A percentile compares a stretch with the other conserved stretches of the same genome.
These are phyloP conservation scores for Phytophthora foliorum DNA, from an alignment of 352 stramenopile genomes.

Conservation along the genomic window DNA sequence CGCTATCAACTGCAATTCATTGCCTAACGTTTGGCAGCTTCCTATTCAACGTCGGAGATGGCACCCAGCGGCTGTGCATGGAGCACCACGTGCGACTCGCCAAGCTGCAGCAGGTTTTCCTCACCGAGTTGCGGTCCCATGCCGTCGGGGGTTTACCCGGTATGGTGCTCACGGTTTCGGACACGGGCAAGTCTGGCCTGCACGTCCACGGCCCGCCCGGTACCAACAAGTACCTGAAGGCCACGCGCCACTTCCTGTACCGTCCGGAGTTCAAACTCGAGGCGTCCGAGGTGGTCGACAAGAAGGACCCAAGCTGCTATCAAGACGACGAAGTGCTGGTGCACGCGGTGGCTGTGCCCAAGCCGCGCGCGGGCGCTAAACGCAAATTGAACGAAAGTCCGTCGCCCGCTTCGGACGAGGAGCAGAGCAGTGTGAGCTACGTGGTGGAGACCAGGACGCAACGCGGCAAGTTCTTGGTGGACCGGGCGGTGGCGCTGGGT, in stretches of 20 bases:
- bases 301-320: conserved; percentile 41
- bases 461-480: conserved; percentile 84
- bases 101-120: conserved; percentile 87
- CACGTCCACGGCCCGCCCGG: conserved; percentile 75
- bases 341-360: conserved; percentile 48
- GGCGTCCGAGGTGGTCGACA: conserved; percentile 35
- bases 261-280: conserved; percentile 70
- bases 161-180: conserved; percentile 92
- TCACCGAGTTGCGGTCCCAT: conserved; percentile 84
- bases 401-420: conserved; percentile 14
- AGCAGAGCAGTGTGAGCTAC: conserved; percentile 64
- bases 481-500: conserved; percentile 70
- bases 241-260: conserved; percentile 89
- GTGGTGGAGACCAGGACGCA: conserved; percentile 78
- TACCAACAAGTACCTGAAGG: conserved; percentile 74
- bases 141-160: conserved; percentile 86
- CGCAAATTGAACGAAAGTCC: conserved; percentile 60
- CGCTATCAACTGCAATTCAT: neutral
- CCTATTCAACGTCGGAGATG: conserved; percentile 92
- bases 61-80: conserved; percentile 92
- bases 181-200: conserved; percentile 84
- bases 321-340: conserved; percentile 71
- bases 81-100: conserved; percentile 91
- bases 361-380: conserved; percentile 52
- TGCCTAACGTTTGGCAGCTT: conserved; percentile 60